Evolutionary conservation across 352 stramenopile species (phyloP).

Genomic region (Globisporangium spinosum): DNA sequence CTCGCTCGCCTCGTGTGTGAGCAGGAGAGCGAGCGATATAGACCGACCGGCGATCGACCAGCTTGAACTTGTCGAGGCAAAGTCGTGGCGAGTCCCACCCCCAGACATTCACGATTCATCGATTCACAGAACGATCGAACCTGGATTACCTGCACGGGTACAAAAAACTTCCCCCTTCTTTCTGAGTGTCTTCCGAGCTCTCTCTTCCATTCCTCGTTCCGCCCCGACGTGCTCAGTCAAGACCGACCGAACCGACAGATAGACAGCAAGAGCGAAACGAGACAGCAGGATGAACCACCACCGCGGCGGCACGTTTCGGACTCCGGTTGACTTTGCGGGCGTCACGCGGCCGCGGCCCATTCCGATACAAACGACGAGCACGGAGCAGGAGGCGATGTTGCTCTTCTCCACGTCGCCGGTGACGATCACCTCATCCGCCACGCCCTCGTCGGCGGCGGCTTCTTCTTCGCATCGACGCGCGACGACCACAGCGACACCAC

Average conservation of each 20-base stretch:
- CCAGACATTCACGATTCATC: constrained; percentile 7
- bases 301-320: background rate
- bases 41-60: background rate
- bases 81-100: background rate
- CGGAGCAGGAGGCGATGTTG: constrained; percentile 9
- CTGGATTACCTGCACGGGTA: background rate
- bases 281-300: background rate
- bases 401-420: constrained; percentile 18
- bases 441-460: background rate
- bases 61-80: background rate
- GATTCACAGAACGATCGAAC: background rate
- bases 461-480: background rate
- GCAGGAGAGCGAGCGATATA: background rate
- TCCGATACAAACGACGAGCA: background rate
- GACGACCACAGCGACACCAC: background rate
- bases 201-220: constrained; percentile 15
- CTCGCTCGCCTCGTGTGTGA: background rate
- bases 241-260: background rate
- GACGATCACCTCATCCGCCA: constrained; percentile 5
- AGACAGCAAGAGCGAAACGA: background rate
- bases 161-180: constrained; percentile 6
- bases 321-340: background rate
- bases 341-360: constrained; percentile 9
- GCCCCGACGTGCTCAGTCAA: constrained; percentile 7
- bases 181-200: background rate